These are phyloP conservation scores for Suaeda aralocaspica DNA, from an alignment of 148 eudicot genomes.

Conservation along the genomic window DNA sequence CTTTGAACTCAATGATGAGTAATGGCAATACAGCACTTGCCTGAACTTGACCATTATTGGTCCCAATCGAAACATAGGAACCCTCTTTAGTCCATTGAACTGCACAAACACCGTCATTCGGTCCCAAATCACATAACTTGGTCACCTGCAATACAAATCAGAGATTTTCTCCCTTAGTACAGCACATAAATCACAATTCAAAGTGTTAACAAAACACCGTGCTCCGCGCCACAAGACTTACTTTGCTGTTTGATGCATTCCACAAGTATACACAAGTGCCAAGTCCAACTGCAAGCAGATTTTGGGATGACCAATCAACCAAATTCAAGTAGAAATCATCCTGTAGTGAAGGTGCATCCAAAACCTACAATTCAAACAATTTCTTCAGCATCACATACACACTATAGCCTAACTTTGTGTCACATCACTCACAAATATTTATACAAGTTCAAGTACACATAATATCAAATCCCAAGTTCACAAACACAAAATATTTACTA, in stretches of 20 bases:
- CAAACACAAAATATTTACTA: not conserved
- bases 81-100: conserved; percentile 99
- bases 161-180: not conserved
- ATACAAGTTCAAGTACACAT: too few relatives aligned
- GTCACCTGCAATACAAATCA: conserved; percentile 54
- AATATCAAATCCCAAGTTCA: not conserved
- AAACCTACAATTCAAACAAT: conserved; percentile 50
- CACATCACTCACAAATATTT: not conserved
- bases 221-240: conserved; percentile 21
- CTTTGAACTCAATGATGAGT: not conserved
- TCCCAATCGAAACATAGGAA: conserved; percentile 86
- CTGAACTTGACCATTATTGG: conserved; percentile 90
- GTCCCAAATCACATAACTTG: conserved; percentile 87
- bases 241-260: conserved; percentile 92
- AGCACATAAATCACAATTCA: not conserved
- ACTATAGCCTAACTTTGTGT: not conserved
- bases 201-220: not conserved
- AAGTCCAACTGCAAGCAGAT: conserved; percentile 89
- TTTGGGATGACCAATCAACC: conserved; percentile 97
- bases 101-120: conserved; percentile 75
- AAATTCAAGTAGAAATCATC: conserved; percentile 94
- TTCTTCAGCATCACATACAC: not conserved
- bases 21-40: conserved; percentile 25
- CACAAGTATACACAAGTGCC: conserved; percentile 92
- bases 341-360: conserved; percentile 95